Evolutionary conservation across 2,329 filamentous ascomycete species (phyloP), one percentile per base, ranked within the genome.

Genomic region (Xylariaceae sp.): DNA sequence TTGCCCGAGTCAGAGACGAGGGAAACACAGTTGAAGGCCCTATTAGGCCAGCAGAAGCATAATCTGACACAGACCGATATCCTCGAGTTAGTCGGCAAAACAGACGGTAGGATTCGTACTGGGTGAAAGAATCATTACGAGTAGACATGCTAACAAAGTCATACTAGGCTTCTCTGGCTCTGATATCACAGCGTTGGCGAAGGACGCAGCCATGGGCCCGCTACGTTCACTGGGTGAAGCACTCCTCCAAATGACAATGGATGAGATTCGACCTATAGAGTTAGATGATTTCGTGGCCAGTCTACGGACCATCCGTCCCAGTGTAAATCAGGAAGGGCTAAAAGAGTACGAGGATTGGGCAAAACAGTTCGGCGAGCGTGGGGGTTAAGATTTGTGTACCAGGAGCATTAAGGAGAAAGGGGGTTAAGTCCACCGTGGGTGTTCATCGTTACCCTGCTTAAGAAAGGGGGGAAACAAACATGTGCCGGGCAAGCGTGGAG

Each of bases 121-220:
- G 18, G 9, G 5, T 13, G 1, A 13, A 15, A 23, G 8, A 11
- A 6, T 13, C 2, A 51, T 51, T 30, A 23, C 18, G 5, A 44
- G 48, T 35, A 8, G 10, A 37, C 13, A 56, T 47, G 15, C 63
- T 64, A 57, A 61, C 51, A 18, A 45, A 35, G 17, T 39, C 48
- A 17, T 7, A 10, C 17, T 34, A 97, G 92, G 92, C n/a, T 99
- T 96, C 76, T 97, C 92, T 7, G 94, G 94, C 50, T 96, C 92
- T 1, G 94, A 99, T 70, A 96, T 99, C 65, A 97, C 94, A 18
- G 92, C 94, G 1, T 79, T 99, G 7, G 94, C 94, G 6, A 99
- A 99, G 75, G 94, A 99, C 72, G 94, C 94, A 7, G 94, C 94
- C 2, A 99, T 99, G 94, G 93, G 94, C 0, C 94, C 94, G 0